These are phyloP conservation scores for Tricladium varicosporioides DNA, from an alignment of 2,329 filamentous ascomycete genomes.

Conservation along the genomic window DNA sequence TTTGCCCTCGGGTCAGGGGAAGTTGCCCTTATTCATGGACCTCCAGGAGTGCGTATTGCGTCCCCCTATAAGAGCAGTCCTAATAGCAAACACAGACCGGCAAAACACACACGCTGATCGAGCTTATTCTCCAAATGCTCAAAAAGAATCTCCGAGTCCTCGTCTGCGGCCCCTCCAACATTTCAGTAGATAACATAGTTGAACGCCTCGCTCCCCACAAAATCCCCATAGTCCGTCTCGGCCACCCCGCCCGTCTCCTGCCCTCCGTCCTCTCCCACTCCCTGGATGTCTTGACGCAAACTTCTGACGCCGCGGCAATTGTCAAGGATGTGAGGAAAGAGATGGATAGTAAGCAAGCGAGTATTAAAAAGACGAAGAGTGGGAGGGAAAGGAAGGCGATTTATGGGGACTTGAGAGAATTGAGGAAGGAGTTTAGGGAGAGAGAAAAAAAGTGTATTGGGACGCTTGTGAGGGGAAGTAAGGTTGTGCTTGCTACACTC, in stretches of 20 bases:
- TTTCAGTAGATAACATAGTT: conserved; percentile 97
- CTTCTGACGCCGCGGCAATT: conserved; percentile 84
- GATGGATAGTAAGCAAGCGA: conserved; percentile 88
- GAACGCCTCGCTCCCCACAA: conserved; percentile 84
- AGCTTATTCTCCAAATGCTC: conserved; percentile 88
- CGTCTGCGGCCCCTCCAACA: conserved; percentile 96
- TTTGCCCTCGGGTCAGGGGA: conserved; percentile 83
- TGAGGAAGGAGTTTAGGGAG: conserved; percentile 85
- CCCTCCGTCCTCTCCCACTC: conserved; percentile 88
- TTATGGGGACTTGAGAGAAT: conserved; percentile 79
- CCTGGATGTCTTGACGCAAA: conserved; percentile 85
- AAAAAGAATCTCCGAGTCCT: conserved; percentile 71
- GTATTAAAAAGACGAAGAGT: conserved; percentile 81
- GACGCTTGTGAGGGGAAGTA: conserved; percentile 71
- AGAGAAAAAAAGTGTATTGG: conserved; percentile 80
- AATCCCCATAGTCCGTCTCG: conserved; percentile 82
- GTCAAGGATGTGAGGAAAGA: conserved; percentile 88
- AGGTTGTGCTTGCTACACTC: conserved; percentile 87
- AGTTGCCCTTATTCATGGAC: conserved; percentile 88
- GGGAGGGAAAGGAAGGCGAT: conserved; percentile 77
- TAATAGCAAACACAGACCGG: conserved; percentile 59
- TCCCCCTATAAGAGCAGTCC: neutral
- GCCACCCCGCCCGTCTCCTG: conserved; percentile 86
- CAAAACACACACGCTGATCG: conserved; percentile 94
- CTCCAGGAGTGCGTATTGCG: conserved; percentile 64